phyloP scores from a whole-genome alignment of 352 stramenopile genomes.

The Globisporangium sylvaticum region DNA sequence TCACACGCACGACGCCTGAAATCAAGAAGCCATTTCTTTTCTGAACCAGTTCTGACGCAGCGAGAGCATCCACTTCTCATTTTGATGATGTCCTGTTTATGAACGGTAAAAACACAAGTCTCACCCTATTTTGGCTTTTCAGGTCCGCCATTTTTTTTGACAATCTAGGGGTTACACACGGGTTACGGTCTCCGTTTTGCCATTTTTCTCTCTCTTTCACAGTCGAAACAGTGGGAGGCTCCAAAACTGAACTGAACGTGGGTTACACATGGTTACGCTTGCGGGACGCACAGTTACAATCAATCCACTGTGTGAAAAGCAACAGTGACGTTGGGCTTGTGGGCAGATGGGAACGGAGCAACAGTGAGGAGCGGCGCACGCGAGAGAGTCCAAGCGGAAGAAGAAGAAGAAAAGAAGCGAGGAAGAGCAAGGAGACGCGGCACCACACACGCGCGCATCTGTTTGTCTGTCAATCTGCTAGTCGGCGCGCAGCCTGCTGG shows the following conservation, averaged over 20 bases:
- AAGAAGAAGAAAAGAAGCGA: neutral
- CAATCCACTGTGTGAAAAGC: neutral
- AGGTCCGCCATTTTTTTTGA: too few relatives aligned
- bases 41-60: too few relatives aligned
- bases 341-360: neutral
- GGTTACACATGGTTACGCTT: neutral
- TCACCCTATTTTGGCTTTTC: too few relatives aligned
- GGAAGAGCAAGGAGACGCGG: neutral
- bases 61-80: too few relatives aligned
- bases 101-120: too few relatives aligned
- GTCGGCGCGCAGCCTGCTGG: neutral
- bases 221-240: neutral
- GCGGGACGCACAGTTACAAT: neutral
- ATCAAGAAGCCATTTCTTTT: too few relatives aligned
- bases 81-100: too few relatives aligned
- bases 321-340: slow-evolving; percentile 7
- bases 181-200: neutral
- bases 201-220: neutral
- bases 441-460: neutral
- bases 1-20: too few relatives aligned
- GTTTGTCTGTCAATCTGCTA: neutral
- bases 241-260: neutral
- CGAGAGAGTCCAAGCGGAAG: neutral
- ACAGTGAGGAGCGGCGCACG: neutral
- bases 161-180: neutral